Evolutionary conservation across 169 alveolate genomes (phyloP).

Genomic region (Toxoplasma gondii): DNA sequence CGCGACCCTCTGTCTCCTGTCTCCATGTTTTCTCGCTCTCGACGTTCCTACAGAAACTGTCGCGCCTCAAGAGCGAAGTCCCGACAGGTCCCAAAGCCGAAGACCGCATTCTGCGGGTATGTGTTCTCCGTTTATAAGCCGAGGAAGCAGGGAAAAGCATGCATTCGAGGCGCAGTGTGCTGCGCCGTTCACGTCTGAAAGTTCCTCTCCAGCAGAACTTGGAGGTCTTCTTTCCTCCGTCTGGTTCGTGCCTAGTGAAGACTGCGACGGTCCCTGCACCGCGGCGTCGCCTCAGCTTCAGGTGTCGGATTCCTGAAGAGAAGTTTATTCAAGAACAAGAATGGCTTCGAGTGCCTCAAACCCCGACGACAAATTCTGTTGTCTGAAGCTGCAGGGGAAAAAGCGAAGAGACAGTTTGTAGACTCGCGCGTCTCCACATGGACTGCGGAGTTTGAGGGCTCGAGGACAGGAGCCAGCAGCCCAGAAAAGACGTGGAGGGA

Average conservation of each 20-base stretch:
- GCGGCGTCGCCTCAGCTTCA: background rate
- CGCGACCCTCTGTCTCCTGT: too few species aligned
- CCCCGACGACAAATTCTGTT: too few species aligned
- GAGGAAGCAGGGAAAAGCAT: background rate
- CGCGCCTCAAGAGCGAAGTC: constrained; percentile 25
- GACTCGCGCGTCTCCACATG: too few species aligned
- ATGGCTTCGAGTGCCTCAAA: background rate
- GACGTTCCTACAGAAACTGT: background rate
- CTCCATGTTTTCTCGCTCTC: too few species aligned
- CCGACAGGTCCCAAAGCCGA: background rate
- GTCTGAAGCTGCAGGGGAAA: too few species aligned
- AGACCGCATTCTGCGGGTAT: background rate
- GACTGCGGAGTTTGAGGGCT: too few species aligned
- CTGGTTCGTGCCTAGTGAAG: background rate
- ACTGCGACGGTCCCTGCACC: background rate
- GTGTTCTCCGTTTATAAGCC: background rate
- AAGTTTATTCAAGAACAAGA: background rate
- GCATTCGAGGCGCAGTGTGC: background rate
- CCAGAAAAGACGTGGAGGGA: background rate
- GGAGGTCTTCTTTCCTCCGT: background rate
- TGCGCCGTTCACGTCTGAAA: background rate
- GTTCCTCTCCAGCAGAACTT: background rate
- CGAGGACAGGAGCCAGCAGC: too few species aligned
- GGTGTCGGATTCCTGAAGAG: background rate
- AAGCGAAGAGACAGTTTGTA: too few species aligned